These are phyloP conservation scores for Leccinum disarticulatum DNA, from an alignment of 768 basidiomycete genomes.

Conservation along the genomic window DNA sequence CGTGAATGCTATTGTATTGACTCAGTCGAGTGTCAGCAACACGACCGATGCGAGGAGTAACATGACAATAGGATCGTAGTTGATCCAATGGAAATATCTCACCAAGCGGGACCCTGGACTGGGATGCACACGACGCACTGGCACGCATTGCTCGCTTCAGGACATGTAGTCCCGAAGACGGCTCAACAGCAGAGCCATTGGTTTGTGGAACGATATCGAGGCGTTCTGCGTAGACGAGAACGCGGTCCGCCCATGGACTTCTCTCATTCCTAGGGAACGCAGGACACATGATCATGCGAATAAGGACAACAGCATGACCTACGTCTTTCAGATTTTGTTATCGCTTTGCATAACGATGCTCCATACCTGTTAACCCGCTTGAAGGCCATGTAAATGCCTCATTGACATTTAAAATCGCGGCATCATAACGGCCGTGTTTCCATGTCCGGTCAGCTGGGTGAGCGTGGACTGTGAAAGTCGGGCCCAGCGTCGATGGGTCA, in stretches of 20 bases:
- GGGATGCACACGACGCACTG: no score
- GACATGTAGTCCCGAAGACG: not conserved
- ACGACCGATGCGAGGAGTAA: not conserved
- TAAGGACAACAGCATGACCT: not conserved
- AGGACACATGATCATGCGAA: not conserved
- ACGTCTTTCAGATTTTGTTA: not conserved
- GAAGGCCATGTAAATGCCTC: not conserved
- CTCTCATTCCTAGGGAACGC: not conserved
- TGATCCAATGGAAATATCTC: not conserved
- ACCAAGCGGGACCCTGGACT: not conserved
- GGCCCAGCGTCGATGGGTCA: not conserved
- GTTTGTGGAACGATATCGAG: not conserved
- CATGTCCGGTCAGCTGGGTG: not conserved
- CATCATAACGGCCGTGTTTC: not conserved
- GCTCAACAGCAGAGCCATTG: not conserved
- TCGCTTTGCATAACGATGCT: not conserved
- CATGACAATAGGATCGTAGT: not conserved
- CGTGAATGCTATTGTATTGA: not conserved
- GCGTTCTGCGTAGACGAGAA: not conserved
- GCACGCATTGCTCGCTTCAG: not conserved
- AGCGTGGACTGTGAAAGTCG: not conserved
- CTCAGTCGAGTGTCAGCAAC: not conserved
- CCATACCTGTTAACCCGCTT: not conserved
- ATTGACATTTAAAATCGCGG: not conserved
- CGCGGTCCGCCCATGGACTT: not conserved